Base-by-base conservation (phyloP, 208 protist genomes). In the Trypanosoma vivax region DNA sequence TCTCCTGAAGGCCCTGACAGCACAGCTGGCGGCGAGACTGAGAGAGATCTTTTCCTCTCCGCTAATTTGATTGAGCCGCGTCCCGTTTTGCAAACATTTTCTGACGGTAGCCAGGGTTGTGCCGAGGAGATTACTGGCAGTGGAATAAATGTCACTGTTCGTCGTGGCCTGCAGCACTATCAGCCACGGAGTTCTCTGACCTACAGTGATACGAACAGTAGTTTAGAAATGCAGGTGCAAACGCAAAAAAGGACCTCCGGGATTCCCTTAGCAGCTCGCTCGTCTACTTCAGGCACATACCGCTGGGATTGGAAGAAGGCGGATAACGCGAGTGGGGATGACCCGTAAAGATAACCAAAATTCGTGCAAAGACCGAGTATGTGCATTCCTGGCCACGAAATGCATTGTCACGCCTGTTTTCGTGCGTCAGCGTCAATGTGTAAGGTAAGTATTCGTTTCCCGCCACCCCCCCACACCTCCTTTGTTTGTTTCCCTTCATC, bases 301-400 rank as follows among this genome's bases (percentile, higher is more conserved):
- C 54, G 61, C 3, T 79, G 70, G 70, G 71, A 76, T 48, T 83
- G 76, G 76, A 65, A 60, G 23, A 68, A 53, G 35, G 56, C 47
- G 14, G 39, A 27, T 27, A 29, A n/a, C n/a, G n/a, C n/a, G n/a
- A n/a, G n/a, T n/a, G n/a, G n/a, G n/a, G n/a, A n/a, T n/a, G n/a
- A n/a, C n/a, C n/a, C n/a, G n/a, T n/a, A n/a, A n/a, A n/a, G n/a
- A n/a, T n/a, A n/a, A n/a, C n/a, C n/a, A n/a, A n/a, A n/a, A n/a
- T n/a, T n/a, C n/a, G n/a, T n/a, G n/a, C n/a, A n/a, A n/a, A n/a
- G n/a, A n/a, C n/a, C n/a, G n/a, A n/a, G n/a, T n/a, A n/a, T n/a
- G n/a, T n/a, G n/a, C n/a, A n/a, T n/a, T n/a, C n/a, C n/a, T n/a
- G n/a, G n/a, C n/a, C n/a, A n/a, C n/a, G n/a, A n/a, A n/a, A n/a